These are phyloP conservation scores for Phaeoacremonium minimum DNA, from an alignment of 2,329 filamentous ascomycete genomes.

Conservation along the genomic window DNA sequence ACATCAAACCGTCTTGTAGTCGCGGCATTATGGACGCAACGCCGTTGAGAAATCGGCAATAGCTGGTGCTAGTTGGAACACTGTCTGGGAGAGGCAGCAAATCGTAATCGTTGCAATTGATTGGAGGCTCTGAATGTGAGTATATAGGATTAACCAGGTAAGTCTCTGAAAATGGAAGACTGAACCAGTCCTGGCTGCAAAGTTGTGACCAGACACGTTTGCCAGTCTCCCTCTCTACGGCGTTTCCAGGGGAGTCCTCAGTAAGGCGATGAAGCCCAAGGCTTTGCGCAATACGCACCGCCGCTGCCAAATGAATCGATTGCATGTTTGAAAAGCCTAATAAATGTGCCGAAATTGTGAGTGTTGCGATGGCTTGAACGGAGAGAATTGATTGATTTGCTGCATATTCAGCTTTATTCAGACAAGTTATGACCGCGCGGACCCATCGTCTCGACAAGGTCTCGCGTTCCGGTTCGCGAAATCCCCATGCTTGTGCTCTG, in stretches of 20 bases:
- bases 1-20: constrained; percentile 24
- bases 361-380: constrained; percentile 39
- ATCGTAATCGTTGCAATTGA: constrained; percentile 29
- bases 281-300: constrained; percentile 39
- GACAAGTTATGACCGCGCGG: constrained; percentile 35
- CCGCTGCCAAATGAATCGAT: constrained; percentile 36
- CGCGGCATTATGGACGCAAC: constrained; percentile 27
- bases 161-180: constrained; percentile 30
- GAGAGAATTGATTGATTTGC: constrained; percentile 34
- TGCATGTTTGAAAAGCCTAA: constrained; percentile 43
- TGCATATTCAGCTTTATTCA: constrained; percentile 41
- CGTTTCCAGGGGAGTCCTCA: constrained; percentile 12
- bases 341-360: constrained; percentile 44
- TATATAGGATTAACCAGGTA: constrained; percentile 30
- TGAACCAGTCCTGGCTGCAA: constrained; percentile 31
- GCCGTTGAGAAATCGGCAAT: constrained; percentile 20
- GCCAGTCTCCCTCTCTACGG: constrained; percentile 22
- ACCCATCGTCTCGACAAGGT: constrained; percentile 38
- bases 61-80: constrained; percentile 19
- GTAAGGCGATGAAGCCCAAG: constrained; percentile 37
- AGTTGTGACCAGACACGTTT: constrained; percentile 29
- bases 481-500: constrained; percentile 35
- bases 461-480: constrained; percentile 31
- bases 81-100: constrained; percentile 7
- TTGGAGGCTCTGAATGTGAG: constrained; percentile 23